Percentiles rank a stretch among this genome's conserved stretches.
phyloP scores from a whole-genome alignment of 768 basidiomycete genomes.

The Boletus pseudopeckii region DNA sequence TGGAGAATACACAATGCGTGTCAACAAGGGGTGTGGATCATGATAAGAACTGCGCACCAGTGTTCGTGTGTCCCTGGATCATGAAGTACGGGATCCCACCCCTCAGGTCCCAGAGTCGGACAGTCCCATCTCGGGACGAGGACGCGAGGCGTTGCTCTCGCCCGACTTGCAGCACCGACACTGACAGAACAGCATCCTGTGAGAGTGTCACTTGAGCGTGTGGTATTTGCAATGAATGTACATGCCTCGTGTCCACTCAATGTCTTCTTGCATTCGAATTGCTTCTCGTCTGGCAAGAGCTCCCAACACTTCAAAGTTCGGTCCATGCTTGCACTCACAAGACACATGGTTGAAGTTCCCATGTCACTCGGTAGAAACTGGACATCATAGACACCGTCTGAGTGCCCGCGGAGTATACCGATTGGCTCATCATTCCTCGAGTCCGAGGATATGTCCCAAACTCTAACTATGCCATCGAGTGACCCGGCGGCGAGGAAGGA shows the following conservation, averaged over 20 bases:
- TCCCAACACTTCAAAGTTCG: constrained; percentile 44
- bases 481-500: constrained; percentile 49
- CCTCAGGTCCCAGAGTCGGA: constrained; percentile 36
- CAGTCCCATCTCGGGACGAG: constrained; percentile 36
- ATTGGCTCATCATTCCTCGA: constrained; percentile 21
- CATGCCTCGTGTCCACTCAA: constrained; percentile 29
- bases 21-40: constrained; percentile 22
- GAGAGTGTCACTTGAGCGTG: not conserved
- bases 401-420: constrained; percentile 25
- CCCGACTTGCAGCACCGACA: constrained; percentile 32
- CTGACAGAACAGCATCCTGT: constrained; percentile 32
- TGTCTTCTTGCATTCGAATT: constrained; percentile 29
- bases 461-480: constrained; percentile 49
- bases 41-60: constrained; percentile 26
- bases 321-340: constrained; percentile 33
- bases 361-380: constrained; percentile 27
- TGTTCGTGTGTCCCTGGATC: constrained; percentile 35
- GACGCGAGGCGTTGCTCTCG: constrained; percentile 35
- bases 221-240: not conserved
- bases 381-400: constrained; percentile 30
- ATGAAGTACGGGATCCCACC: constrained; percentile 33
- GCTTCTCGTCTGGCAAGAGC: constrained; percentile 28
- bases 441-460: constrained; percentile 48
- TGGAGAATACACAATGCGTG: not conserved
- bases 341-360: constrained; percentile 26